Base-by-base conservation (phyloP, 1,139 yeast species). In the Suhomyces ambrosiae region DNA sequence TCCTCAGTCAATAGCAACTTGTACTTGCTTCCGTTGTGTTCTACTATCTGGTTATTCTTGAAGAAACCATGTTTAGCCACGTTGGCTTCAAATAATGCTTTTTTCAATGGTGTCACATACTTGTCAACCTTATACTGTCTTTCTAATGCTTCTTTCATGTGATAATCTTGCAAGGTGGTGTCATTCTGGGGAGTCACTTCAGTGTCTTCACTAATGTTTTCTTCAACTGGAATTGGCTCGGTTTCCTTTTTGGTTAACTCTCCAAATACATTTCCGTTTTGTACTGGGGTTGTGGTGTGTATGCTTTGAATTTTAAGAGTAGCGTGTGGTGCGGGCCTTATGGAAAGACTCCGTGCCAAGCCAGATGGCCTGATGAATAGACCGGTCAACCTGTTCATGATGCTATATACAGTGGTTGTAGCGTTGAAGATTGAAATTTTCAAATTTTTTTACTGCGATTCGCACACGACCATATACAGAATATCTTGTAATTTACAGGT, bases 41-140 rank as follows among this genome's bases (percentile, higher is more conserved):
- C 61, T 10, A 86, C 70, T 9, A 72, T 53, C 44, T 81, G 78
- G 46, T 77, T 68, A 54, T 82, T 83, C 54, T 81, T 82, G 71
- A 76, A 89, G 53, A 83, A 83, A n/a, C 95, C 95, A 55, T 84
- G 74, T 47, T 72, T 59, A 9, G 61, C 58, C 37, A 88, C 84
- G 48, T 82, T 83, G 32, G 71, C 65, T 23, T 74, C 67, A 56
- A 84, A 89, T 14, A 89, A 67, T 49, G 72, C 66, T 48, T 73
- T 73, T 61, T 88, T 89, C 45, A 88, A 68, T n/a, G 96, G 95
- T 9, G 89, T 75, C 16, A 89, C 56, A 45, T 56, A 70, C 47
- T 69, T 66, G 33, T 61, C 68, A 9, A 58, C 50, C 23, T 50
- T 53, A 35, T 60, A 55, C 41, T 67, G 72, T 28, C 51, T 42